phyloP scores from a whole-genome alignment of 202 grass and related monocot species.

The Brachypodium distachyon region DNA sequence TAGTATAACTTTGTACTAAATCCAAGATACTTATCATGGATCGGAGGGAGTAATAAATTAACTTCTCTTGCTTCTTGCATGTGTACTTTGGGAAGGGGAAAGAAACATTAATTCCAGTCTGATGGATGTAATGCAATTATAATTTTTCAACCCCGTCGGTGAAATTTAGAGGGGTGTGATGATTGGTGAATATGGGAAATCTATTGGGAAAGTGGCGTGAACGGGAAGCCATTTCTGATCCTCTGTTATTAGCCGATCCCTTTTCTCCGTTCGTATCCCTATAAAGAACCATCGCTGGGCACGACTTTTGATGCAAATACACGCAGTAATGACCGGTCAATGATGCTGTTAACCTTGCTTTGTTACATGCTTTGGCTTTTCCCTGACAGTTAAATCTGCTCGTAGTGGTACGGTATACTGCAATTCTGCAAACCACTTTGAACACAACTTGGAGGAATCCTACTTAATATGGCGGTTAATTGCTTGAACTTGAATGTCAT shows the following conservation, averaged over 20 bases:
- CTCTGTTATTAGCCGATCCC: conserved; percentile 11
- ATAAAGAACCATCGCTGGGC: conserved; percentile 50
- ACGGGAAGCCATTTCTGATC: conserved; percentile 15
- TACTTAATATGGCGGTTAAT: background rate
- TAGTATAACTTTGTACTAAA: no score
- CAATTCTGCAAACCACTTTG: conserved; percentile 1
- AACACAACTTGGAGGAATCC: background rate
- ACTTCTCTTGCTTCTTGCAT: no score
- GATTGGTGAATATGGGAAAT: conserved; percentile 23
- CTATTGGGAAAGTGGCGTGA: conserved; percentile 36
- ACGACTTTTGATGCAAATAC: conserved; percentile 54
- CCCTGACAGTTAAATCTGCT: conserved; percentile 12
- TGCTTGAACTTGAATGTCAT: background rate
- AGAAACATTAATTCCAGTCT: no score
- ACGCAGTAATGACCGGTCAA: conserved; percentile 55
- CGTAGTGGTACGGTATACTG: background rate
- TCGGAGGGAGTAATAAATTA: no score
- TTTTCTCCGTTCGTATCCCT: conserved; percentile 43
- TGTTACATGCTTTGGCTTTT: conserved; percentile 39
- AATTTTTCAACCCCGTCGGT: no score
- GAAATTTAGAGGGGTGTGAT: background rate
- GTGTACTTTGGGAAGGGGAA: no score
- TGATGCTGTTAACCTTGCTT: conserved; percentile 43
- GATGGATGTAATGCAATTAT: no score
- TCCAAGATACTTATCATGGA: no score